Evolutionary conservation across 768 basidiomycete genomes (phyloP).

Genomic region (Punctularia strigosozonata): DNA sequence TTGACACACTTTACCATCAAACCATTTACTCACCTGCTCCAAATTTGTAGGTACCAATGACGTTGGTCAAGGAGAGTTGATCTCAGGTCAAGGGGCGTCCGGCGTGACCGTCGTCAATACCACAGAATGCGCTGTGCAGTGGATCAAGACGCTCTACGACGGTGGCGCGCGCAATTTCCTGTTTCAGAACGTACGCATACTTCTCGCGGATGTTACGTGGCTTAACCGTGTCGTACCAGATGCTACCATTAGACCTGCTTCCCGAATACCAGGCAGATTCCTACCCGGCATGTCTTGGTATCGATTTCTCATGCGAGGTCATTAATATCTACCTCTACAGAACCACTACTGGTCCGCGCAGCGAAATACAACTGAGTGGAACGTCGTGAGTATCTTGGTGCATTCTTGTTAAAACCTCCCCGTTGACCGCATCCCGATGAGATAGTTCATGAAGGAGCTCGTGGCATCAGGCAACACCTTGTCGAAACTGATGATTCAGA

Average conservation of each 20-base stretch:
- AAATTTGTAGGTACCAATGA: conserved; percentile 43
- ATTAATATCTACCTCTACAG: too few species aligned
- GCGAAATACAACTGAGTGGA: conserved; percentile 20
- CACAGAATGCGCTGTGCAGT: conserved; percentile 46
- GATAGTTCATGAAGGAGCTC: conserved; percentile 21
- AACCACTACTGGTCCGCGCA: conserved; percentile 20
- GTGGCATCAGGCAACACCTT: conserved; percentile 18
- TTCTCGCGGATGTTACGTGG: neutral
- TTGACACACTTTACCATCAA: too few species aligned
- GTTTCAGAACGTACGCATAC: conserved; percentile 47
- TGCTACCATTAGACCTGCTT: conserved; percentile 21
- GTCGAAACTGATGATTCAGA: conserved; percentile 14
- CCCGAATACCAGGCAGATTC: conserved; percentile 19
- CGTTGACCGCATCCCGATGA: conserved; percentile 6
- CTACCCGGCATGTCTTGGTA: too few species aligned
- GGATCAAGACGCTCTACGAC: conserved; percentile 43
- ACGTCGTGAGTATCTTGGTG: neutral
- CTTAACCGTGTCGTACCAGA: conserved; percentile 11
- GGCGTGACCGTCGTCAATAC: conserved; percentile 48
- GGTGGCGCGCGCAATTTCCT: conserved; percentile 56
- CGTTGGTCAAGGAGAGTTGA: conserved; percentile 39
- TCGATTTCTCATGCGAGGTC: too few species aligned
- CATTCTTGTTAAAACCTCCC: neutral
- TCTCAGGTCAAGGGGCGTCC: conserved; percentile 34
- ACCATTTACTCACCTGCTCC: too few species aligned